Evolutionary conservation across 78 protist species (phyloP), one percentile per base, ranked within the genome.

Genomic region (Paulinella micropora): DNA sequence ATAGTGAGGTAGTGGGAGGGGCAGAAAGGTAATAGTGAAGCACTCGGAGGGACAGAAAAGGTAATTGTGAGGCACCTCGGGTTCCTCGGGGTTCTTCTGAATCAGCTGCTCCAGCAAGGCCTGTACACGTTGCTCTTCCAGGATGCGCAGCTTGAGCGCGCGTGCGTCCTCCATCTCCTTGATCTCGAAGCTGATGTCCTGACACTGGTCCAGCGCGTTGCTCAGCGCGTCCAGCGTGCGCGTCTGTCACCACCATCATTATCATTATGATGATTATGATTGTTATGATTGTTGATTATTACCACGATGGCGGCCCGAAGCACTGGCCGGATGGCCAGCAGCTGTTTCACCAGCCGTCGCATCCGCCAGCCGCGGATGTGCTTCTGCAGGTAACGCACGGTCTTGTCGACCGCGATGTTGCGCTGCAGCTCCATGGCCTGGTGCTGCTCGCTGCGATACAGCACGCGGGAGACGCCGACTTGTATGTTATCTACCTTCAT

Each of bases 401-500:
- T 15, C 34, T 86, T 40, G 23, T 86, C 69, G 34, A 86, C 41
- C n/a, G 88, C 88, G 37, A 86, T 28, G 41, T 86, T 86, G 26
- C 88, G 88, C 15, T 34, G 9, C 15, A 86, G 88, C 31, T 86
- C 88, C 88, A 86, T 86, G 29, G 15, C 34, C 81, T 35, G 26
- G 34, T 86, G 88, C 37, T 86, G 41, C 26, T 6, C 15, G 26
- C 41, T 37, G 73, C 88, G 37, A 38, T 86, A 86, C 29, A 86
- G 69, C 15, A 86, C 88, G 41, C 41, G 9, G 29, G 41, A 6
- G 23, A 34, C 69, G 15, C 88, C 88, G 69, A 86, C 69, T 86
- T 86, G 88, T 29, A 35, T 37, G 28, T 15, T 32, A 15, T 32
- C 6, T 15, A 32, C 29, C 34, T 81, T 81, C 84, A 81, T 81